Evolutionary conservation across 176 grass and related monocot species (phyloP), one percentile per base, ranked within the genome.

Genomic region (Pharus latifolius): DNA sequence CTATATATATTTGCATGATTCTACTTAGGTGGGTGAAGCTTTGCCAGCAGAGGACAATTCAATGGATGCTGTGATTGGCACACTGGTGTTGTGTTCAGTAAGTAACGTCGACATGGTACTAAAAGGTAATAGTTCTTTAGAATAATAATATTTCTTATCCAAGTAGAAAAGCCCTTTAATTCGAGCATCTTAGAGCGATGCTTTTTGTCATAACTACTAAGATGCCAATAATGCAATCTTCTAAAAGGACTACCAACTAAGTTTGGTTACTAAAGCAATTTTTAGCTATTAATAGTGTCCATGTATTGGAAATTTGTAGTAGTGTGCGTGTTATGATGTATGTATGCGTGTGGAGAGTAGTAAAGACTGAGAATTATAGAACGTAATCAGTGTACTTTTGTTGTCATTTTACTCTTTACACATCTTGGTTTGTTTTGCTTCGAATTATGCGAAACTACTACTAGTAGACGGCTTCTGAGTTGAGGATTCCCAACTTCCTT

Each of bases 61-160:
- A 7, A 78, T 99, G 75, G 95, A 99, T 81, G 82, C 43, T 3
- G 90, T 99, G 61, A 71, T 99, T 28, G 90, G 90, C 25, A 94
- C 90, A 50, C 56, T 94, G 26, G 90, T 94, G 25, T 52, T 98
- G 47, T 98, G 95, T 85, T 98, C 95, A 16, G 84, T 88, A 32
- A 73, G 68, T 43, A 77, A 93, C 60, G 63, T 80, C 0, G 23
- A 75, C n/a, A 47, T 67, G 70, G 83, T 81, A 56, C 65, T 98
- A 18, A 79, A 52, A 88, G 95, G 90, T 93, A 73, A 67, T 31
- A 19, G 4, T 0, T 56, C 8, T 38, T 18, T 14, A 42, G 33
- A 30, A n/a, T 60, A 68, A 12, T 45, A 49, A 51, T 51, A 34
- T 55, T 20, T 58, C 40, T 28, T 44, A 10, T 64, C 23, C 44